Evolutionary conservation across 345 rosid genomes (phyloP), one percentile per base, ranked within the genome.

Genomic region (Hibiscus tridactylites): DNA sequence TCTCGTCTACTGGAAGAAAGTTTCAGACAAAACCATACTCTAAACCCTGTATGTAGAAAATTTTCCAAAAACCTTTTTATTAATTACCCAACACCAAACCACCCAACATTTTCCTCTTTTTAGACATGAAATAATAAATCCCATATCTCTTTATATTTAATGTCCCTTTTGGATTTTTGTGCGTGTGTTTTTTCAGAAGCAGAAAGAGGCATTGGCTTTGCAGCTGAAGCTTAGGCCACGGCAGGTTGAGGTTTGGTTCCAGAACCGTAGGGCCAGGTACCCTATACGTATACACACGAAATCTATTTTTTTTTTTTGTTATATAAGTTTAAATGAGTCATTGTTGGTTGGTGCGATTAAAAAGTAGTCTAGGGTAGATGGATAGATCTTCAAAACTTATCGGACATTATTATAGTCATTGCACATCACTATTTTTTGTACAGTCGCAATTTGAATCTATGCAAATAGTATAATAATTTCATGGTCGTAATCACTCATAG

Each of bases 191-290:
- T 67, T 73, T 78, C 87, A 94, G 98, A 91, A 88, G 76, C 97
- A 91, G 82, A 94, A 94, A 82, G 98, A 87, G 74, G 90, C 84
- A 74, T 81, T 91, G 82, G 93, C 98, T 59, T 61, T 69, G 84
- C 85, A 90, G 73, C 74, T 94, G 91, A 86, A 86, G 87, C 90
- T 94, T 76, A 81, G 84, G 79, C 90, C 96, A 60, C 82, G 98
- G 74, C 98, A 94, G 79, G 96, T 91, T 52, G 98, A 94, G 79
- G 98, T 94, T 59, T 94, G 98, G 98, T 94, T 94, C 83, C 98
- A 94, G 80, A 94, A 94, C 86, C 96, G 98, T 69, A 88, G 98
- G 88, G 98, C 98, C 87, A 90, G 98, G 98, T 94, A 85, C 63
- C 31, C 52, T 70, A 61, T 52, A 57, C 6, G 59, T 50, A 12